phyloP scores from a whole-genome alignment of 129 eudicot species.

The Erigeron canadensis region DNA sequence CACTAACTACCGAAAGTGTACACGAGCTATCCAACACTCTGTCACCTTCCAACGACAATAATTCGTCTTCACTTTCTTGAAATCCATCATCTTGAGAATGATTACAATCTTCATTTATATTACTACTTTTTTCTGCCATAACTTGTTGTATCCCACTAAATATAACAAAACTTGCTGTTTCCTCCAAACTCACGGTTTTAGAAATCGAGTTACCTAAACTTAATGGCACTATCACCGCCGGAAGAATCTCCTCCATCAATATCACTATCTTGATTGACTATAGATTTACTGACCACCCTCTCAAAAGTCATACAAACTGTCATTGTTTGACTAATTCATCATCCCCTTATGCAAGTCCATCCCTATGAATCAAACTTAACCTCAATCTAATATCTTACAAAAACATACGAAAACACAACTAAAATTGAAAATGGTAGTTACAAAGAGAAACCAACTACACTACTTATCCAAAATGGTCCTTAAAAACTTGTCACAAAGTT shows the following conservation, averaged over 20 bases:
- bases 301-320: conserved; percentile 48
- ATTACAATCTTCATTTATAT: conserved; percentile 32
- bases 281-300: conserved; percentile 43
- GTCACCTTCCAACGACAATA: conserved; percentile 61
- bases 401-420: conserved; percentile 1
- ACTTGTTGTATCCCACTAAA: conserved; percentile 34
- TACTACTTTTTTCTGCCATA: conserved; percentile 43
- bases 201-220: conserved; percentile 49
- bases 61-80: conserved; percentile 63
- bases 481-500: conserved; percentile 20
- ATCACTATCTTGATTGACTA: conserved; percentile 45
- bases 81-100: conserved; percentile 38
- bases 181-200: conserved; percentile 31
- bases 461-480: conserved; percentile 28
- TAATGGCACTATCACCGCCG: conserved; percentile 58
- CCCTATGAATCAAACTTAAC: conserved; percentile 28
- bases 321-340: conserved; percentile 74
- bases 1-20: conserved; percentile 66
- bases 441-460: conserved; percentile 18
- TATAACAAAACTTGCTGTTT: conserved; percentile 29
- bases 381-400: conserved; percentile 10
- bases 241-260: conserved; percentile 65
- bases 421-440: conserved; percentile 28
- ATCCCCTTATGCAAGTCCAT: conserved; percentile 43
- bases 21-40: conserved; percentile 52